phyloP scores from a whole-genome alignment of 495 filamentous ascomycete species.

The Podospora australis region DNA sequence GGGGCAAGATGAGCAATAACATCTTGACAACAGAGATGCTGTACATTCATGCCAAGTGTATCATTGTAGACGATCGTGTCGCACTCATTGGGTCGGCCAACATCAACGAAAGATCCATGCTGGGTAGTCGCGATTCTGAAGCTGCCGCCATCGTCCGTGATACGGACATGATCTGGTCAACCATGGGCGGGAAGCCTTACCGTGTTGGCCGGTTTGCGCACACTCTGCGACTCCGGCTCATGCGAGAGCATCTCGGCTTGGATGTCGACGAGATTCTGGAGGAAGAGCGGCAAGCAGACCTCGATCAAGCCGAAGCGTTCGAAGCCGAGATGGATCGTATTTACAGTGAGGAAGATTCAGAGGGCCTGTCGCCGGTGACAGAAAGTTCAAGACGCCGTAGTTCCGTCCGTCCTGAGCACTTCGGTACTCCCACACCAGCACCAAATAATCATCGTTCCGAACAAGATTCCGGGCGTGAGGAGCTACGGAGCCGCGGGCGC shows the following conservation, averaged over 20 bases:
- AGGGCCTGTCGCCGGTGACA: conserved; percentile 22
- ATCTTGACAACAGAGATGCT: conserved; percentile 90
- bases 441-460: conserved; percentile 63
- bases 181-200: conserved; percentile 83
- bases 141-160: conserved; percentile 87
- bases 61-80: conserved; percentile 91
- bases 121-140: conserved; percentile 86
- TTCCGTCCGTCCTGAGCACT: conserved; percentile 2
- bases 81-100: conserved; percentile 97
- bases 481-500: conserved; percentile 45
- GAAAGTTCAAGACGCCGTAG: conserved; percentile 21
- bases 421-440: conserved; percentile 12
- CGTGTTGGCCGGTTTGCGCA: conserved; percentile 89
- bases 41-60: conserved; percentile 97
- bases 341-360: conserved; percentile 36
- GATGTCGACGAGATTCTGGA: conserved; percentile 90
- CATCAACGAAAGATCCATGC: conserved; percentile 97
- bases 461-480: conserved; percentile 71
- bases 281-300: conserved; percentile 59
- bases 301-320: conserved; percentile 42
- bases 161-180: conserved; percentile 87
- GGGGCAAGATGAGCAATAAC: conserved; percentile 85
- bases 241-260: conserved; percentile 94
- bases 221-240: conserved; percentile 84
- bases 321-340: conserved; percentile 50